Conservation (phyloP, 2,329 filamentous ascomycete species). For the Venturia aucupariae region DNA sequence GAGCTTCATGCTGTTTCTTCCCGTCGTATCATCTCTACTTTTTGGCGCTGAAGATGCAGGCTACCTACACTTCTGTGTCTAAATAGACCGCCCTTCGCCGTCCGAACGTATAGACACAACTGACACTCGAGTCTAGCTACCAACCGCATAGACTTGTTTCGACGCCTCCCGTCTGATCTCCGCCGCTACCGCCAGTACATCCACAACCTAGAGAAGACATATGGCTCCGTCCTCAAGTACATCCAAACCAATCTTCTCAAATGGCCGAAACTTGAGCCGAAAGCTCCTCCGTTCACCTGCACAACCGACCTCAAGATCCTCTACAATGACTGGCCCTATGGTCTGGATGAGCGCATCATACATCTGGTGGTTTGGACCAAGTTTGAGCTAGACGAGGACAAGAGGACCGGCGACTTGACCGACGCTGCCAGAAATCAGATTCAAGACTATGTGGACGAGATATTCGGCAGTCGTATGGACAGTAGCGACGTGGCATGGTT, state of each 20-base stretch:
- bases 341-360: slow-evolving; percentile 64
- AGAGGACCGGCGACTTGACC: slow-evolving; percentile 57
- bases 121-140: slow-evolving; percentile 28
- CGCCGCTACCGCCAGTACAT: slow-evolving; percentile 68
- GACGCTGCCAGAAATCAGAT: slow-evolving; percentile 54
- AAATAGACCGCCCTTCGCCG: no score
- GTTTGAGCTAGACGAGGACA: slow-evolving; percentile 65
- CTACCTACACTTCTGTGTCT: no score
- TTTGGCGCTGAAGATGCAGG: no score
- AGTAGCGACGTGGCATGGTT: slow-evolving; percentile 66
- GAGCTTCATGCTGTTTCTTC: no score
- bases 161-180: slow-evolving; percentile 66
- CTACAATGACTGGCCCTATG: slow-evolving; percentile 92
- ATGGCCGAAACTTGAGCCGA: slow-evolving; percentile 49
- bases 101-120: background rate
- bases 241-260: slow-evolving; percentile 59
- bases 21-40: no score
- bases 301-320: slow-evolving; percentile 62
- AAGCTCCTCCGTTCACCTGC: slow-evolving; percentile 12
- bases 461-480: slow-evolving; percentile 49
- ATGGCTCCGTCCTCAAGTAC: slow-evolving; percentile 73
- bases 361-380: slow-evolving; percentile 93
- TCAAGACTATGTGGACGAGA: slow-evolving; percentile 58
- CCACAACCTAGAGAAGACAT: slow-evolving; percentile 50
- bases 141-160: slow-evolving; percentile 68